phyloP scores from a whole-genome alignment of 768 basidiomycete genomes.

The Tulasnella sp. region DNA sequence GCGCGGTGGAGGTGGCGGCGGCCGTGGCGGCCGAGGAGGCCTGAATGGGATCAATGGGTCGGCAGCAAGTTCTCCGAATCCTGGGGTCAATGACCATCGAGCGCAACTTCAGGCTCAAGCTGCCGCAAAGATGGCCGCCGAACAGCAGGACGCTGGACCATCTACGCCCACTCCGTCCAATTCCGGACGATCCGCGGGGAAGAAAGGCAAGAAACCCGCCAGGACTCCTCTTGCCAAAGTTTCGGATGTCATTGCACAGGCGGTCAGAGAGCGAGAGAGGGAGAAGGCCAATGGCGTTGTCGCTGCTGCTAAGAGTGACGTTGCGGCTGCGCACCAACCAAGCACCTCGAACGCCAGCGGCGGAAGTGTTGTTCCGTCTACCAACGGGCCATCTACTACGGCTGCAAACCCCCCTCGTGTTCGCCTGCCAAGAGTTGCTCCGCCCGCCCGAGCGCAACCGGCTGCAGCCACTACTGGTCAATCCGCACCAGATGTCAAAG shows the following conservation, averaged over 20 bases:
- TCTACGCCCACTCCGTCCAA: conserved; percentile 3
- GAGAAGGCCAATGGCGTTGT: conserved; percentile 2
- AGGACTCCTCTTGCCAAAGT: conserved; percentile 3
- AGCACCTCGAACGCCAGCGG: not conserved
- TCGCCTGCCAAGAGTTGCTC: not conserved
- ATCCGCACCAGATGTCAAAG: too few relatives aligned
- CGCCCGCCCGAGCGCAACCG: not conserved
- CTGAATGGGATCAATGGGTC: not conserved
- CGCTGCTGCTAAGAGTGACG: conserved; percentile 3
- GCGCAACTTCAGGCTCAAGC: conserved; percentile 22
- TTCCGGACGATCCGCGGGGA: not conserved
- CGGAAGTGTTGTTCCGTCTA: not conserved
- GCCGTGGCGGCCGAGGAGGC: conserved; percentile 8
- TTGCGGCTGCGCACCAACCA: not conserved
- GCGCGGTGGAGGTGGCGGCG: conserved; percentile 2
- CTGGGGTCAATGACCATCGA: not conserved
- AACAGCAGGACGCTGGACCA: not conserved
- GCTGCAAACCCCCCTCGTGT: not conserved
- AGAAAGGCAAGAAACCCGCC: not conserved
- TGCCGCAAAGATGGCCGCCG: conserved; percentile 19
- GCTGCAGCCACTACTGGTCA: not conserved
- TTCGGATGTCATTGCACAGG: not conserved
- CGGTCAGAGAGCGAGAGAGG: conserved; percentile 1
- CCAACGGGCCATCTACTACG: not conserved
- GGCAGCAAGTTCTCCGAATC: not conserved